Conservation (phyloP, 768 basidiomycete genomes). For the Boletus rubroflammeus region DNA sequence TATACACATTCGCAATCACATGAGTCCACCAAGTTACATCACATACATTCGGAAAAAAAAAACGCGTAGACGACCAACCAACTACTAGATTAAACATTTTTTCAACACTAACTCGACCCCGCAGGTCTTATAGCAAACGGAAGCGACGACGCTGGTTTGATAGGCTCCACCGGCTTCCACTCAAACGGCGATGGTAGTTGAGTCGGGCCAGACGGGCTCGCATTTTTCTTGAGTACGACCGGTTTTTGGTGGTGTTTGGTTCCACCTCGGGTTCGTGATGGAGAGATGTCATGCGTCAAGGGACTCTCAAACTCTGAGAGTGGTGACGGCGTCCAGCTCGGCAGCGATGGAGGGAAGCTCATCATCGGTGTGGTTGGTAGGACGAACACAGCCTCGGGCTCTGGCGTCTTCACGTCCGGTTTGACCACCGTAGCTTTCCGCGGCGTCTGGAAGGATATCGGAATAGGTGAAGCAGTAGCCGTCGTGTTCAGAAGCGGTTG, state of each 20-base stretch:
- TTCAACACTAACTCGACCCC: conserved; percentile 10
- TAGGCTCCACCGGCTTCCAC: conserved; percentile 25
- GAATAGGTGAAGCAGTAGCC: conserved; percentile 28
- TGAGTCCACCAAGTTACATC: background rate
- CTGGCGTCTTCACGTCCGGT: background rate
- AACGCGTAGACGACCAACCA: background rate
- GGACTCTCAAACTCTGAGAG: conserved; percentile 17
- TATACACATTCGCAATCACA: too few relatives aligned
- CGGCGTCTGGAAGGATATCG: conserved; percentile 28
- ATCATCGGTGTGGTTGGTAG: conserved; percentile 20
- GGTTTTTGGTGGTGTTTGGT: conserved; percentile 36
- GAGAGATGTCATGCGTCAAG: conserved; percentile 9
- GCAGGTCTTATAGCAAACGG: conserved; percentile 23
- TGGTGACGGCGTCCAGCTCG: conserved; percentile 23
- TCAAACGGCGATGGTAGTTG: conserved; percentile 15
- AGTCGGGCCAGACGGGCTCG: conserved; percentile 1
- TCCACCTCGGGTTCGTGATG: conserved; percentile 23
- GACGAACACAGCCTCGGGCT: conserved; percentile 1
- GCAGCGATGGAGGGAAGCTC: conserved; percentile 24
- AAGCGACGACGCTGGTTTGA: conserved; percentile 22
- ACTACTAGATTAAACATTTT: background rate
- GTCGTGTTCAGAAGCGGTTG: conserved; percentile 66
- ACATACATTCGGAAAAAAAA: background rate
- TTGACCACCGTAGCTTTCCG: conserved; percentile 22
- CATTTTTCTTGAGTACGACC: conserved; percentile 28